These are phyloP conservation scores for Kluyveromyces nonfermentans DNA, from an alignment of 805 yeast species.

Conservation along the genomic window DNA sequence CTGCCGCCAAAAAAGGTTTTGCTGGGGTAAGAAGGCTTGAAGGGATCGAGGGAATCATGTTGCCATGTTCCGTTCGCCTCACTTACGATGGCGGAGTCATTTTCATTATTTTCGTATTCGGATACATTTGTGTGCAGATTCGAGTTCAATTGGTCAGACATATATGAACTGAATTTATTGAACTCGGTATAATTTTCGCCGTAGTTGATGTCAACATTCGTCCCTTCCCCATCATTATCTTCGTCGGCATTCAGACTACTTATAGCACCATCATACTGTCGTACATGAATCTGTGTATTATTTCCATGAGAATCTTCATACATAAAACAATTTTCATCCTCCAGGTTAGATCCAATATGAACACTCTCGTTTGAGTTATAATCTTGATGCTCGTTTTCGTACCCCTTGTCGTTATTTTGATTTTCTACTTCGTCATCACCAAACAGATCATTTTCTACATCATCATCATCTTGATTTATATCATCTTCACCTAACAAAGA, in stretches of 20 bases:
- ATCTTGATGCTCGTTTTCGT: conserved; percentile 1
- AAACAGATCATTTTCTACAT: conserved; percentile 23
- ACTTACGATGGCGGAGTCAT: conserved; percentile 15
- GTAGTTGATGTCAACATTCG: conserved; percentile 14
- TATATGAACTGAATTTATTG: conserved; percentile 17
- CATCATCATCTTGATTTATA: conserved; percentile 37
- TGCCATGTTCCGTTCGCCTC: conserved; percentile 13
- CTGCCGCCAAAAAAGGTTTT: conserved; percentile 8
- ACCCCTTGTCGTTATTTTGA: conserved; percentile 7
- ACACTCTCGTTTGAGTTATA: conserved; percentile 18
- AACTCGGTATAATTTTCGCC: background rate
- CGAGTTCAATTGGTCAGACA: conserved; percentile 21
- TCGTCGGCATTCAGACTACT: conserved; percentile 18
- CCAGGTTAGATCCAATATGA: conserved; percentile 33
- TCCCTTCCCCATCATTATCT: conserved; percentile 21
- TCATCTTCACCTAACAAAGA: conserved; percentile 75
- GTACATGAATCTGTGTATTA: conserved; percentile 25
- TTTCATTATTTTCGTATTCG: conserved; percentile 9
- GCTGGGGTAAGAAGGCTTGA: conserved; percentile 3
- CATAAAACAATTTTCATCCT: conserved; percentile 24
- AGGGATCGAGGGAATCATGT: background rate
- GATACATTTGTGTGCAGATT: conserved; percentile 4
- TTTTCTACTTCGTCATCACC: conserved; percentile 17
- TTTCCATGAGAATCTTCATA: conserved; percentile 30
- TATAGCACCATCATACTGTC: conserved; percentile 24